phyloP scores from a whole-genome alignment of 768 basidiomycete genomes.

The Termitomyces sp. region DNA sequence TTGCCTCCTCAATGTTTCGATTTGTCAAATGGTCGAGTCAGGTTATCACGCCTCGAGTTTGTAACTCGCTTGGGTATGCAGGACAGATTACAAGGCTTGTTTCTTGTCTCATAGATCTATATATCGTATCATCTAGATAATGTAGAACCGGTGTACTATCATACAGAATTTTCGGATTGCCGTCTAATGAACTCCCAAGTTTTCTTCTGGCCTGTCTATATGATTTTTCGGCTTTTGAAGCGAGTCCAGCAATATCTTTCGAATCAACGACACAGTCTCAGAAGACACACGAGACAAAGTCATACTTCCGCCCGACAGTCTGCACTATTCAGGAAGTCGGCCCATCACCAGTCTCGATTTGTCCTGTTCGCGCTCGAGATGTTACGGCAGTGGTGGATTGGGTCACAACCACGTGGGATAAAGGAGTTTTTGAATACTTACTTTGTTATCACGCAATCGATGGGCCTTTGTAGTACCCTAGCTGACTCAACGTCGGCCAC shows the following conservation, averaged over 20 bases:
- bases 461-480: background rate
- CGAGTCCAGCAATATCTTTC: background rate
- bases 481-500: conserved; percentile 16
- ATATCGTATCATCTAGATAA: conserved; percentile 4
- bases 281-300: no score
- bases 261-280: background rate
- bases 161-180: background rate
- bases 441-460: conserved; percentile 17
- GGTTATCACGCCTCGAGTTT: conserved; percentile 12
- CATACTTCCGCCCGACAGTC: no score
- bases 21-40: background rate
- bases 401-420: background rate
- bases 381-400: no score
- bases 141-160: conserved; percentile 3
- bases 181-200: background rate
- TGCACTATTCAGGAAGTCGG: no score
- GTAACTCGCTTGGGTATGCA: conserved; percentile 15
- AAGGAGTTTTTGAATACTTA: background rate
- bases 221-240: background rate
- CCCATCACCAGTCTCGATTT: no score
- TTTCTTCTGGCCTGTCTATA: background rate
- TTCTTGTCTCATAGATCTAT: conserved; percentile 7
- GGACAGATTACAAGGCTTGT: conserved; percentile 15
- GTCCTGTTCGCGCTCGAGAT: no score
- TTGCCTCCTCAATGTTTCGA: conserved; percentile 18